Conservation (phyloP, 306 rosid species). For the Begonia peltatifolia region DNA sequence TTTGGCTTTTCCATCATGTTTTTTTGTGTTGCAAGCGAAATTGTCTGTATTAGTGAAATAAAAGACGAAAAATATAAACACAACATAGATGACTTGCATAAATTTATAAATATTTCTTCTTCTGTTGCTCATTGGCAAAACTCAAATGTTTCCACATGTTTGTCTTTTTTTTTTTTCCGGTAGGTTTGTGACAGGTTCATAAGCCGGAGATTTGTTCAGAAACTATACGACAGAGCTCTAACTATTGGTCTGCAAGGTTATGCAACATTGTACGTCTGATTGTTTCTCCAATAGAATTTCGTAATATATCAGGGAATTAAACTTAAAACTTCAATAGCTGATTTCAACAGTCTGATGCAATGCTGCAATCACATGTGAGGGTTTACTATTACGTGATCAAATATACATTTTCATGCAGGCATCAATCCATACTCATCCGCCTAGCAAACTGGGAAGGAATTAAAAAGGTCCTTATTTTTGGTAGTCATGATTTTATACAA, state of each 20-base stretch:
- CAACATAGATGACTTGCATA: no score
- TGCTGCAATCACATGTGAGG: neutral
- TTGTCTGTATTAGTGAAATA: no score
- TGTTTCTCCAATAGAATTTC: neutral
- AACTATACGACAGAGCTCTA: constrained; percentile 77
- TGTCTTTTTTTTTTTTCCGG: constrained; percentile 12
- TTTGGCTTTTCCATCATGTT: no score
- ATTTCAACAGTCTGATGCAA: neutral
- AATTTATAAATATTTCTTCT: neutral
- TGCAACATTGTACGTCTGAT: constrained; percentile 61
- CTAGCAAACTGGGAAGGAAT: constrained; percentile 98
- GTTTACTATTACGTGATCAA: constrained; percentile 2
- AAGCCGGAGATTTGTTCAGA: constrained; percentile 66
- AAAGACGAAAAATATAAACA: no score
- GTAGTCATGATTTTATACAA: constrained; percentile 5
- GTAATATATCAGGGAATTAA: neutral
- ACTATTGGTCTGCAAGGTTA: constrained; percentile 78
- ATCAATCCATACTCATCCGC: constrained; percentile 66
- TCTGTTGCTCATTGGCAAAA: neutral
- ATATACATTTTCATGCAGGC: constrained; percentile 36
- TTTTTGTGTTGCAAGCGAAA: no score
- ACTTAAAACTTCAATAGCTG: neutral
- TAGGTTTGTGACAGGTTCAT: constrained; percentile 94
- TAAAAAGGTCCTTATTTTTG: constrained; percentile 34
- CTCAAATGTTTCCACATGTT: no score